A percentile compares a stretch with the other conserved stretches of the same genome.
Conservation (phyloP, 768 basidiomycete species). For the Clathrus columnatus region DNA sequence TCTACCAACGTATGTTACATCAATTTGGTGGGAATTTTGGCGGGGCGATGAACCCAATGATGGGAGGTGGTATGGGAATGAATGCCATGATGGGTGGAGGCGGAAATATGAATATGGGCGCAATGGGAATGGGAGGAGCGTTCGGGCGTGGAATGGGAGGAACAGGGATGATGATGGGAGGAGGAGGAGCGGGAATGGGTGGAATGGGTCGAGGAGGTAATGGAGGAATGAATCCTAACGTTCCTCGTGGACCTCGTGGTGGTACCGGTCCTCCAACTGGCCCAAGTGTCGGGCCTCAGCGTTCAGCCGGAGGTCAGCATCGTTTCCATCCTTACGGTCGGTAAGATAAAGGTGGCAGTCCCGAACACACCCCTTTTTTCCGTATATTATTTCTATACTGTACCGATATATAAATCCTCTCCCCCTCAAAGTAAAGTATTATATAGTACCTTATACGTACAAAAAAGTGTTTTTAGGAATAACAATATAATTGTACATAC, state of each 20-base stretch:
- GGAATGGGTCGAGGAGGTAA: constrained; percentile 17
- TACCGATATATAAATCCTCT: not conserved
- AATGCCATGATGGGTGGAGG: constrained; percentile 13
- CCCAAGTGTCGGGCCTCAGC: constrained; percentile 61
- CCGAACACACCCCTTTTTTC: not conserved
- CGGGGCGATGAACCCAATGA: constrained; percentile 38
- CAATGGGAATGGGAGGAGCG: constrained; percentile 21
- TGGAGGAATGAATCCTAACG: constrained; percentile 19
- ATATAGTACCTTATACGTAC: no score
- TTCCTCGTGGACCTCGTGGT: constrained; percentile 59
- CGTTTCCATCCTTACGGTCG: constrained; percentile 81
- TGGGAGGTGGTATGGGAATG: constrained; percentile 27
- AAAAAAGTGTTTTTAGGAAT: no score
- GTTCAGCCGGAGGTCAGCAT: constrained; percentile 63
- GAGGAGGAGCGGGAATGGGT: constrained; percentile 33
- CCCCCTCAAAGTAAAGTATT: not conserved
- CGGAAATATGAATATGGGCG: constrained; percentile 19
- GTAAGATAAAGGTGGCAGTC: constrained; percentile 23
- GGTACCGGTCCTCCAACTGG: constrained; percentile 41
- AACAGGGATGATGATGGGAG: constrained; percentile 34
- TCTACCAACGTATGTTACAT: constrained; percentile 94
- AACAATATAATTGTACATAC: not conserved
- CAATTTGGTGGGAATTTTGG: constrained; percentile 52
- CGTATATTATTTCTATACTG: constrained; percentile 1
- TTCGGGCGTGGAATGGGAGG: constrained; percentile 30